These are phyloP conservation scores for Kodamaea nitidulidarum DNA, from an alignment of 805 yeast genomes.

Conservation along the genomic window DNA sequence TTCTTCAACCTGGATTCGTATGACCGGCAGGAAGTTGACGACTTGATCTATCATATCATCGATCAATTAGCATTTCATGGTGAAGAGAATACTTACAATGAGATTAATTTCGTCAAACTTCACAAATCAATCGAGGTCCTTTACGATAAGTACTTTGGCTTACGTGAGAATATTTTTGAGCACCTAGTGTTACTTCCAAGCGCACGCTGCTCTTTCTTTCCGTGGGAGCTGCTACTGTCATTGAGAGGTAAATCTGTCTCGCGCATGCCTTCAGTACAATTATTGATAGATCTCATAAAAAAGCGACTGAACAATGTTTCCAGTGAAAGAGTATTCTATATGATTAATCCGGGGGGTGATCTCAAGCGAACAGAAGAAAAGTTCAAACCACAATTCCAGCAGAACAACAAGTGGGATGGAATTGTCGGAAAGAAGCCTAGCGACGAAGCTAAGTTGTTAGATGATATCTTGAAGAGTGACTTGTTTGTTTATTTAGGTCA, in stretches of 20 bases:
- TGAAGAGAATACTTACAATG: slow-evolving; percentile 60
- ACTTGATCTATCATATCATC: slow-evolving; percentile 56
- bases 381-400: slow-evolving; percentile 44
- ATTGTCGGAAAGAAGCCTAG: slow-evolving; percentile 51
- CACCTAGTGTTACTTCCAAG: slow-evolving; percentile 74
- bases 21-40: slow-evolving; percentile 46
- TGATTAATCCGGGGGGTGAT: slow-evolving; percentile 84
- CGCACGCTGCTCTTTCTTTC: slow-evolving; percentile 60
- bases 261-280: slow-evolving; percentile 63
- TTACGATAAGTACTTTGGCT: slow-evolving; percentile 25
- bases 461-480: slow-evolving; percentile 35
- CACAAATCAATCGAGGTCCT: slow-evolving; percentile 48
- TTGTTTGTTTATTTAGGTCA: slow-evolving; percentile 85
- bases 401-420: slow-evolving; percentile 48
- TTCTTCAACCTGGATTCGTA: slow-evolving; percentile 16
- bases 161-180: slow-evolving; percentile 14
- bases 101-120: slow-evolving; percentile 55
- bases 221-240: slow-evolving; percentile 83
- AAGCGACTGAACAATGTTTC: slow-evolving; percentile 3
- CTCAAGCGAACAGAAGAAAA: slow-evolving; percentile 59
- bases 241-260: slow-evolving; percentile 56
- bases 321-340: slow-evolving; percentile 35
- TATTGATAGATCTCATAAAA: slow-evolving; percentile 38
- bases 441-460: slow-evolving; percentile 46
- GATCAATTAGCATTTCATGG: slow-evolving; percentile 63